A percentile compares a stretch with the other conserved stretches of the same genome.
Evolutionary conservation across 2,329 filamentous ascomycete species (phyloP).

Genomic region (Penicillium corylophilum): DNA sequence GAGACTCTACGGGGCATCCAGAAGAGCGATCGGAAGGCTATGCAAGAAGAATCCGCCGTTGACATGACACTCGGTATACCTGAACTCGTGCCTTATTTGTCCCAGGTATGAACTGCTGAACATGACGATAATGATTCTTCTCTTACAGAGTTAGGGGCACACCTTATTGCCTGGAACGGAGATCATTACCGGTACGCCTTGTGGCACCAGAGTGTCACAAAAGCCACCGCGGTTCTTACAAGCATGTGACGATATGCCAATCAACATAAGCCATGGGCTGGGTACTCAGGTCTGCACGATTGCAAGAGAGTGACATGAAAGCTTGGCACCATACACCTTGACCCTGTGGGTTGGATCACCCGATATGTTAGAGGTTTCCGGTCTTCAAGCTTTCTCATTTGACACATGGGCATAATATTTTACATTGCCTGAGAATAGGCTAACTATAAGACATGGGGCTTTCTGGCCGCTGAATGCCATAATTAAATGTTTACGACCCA

Average conservation of each 20-base stretch:
- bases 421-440: neutral
- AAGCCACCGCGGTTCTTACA: constrained; percentile 11
- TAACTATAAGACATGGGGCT: too few species aligned
- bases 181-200: constrained; percentile 17
- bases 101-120: neutral
- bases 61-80: neutral
- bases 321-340: neutral
- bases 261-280: constrained; percentile 14
- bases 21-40: constrained; percentile 2
- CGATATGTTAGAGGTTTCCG: too few species aligned
- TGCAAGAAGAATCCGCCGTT: constrained; percentile 10
- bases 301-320: constrained; percentile 1
- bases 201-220: constrained; percentile 15
- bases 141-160: neutral
- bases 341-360: neutral
- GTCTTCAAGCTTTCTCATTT: too few species aligned
- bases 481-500: neutral
- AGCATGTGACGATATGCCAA: constrained; percentile 7
- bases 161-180: constrained; percentile 4
- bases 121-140: neutral
- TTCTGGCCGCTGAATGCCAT: too few species aligned
- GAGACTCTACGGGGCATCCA: neutral
- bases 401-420: neutral
- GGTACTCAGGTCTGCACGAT: constrained; percentile 14
- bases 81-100: neutral